Base-by-base conservation (phyloP, 2,329 filamentous ascomycete species). In the Pseudogymnoascus sp. region DNA sequence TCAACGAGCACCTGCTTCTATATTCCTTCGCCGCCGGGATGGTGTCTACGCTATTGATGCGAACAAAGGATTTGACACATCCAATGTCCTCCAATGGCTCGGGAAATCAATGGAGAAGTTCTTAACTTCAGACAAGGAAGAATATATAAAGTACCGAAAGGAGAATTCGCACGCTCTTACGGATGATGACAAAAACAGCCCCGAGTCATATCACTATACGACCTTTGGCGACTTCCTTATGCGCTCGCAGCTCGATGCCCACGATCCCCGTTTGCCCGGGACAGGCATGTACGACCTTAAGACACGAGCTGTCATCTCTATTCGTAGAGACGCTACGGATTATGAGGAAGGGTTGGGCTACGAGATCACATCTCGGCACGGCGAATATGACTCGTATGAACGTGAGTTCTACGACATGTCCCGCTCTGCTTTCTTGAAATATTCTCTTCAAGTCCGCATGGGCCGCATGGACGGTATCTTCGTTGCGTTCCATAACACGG, bases 391-490 rank as follows among this genome's bases (percentile, higher is more conserved):
- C 74, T 98, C 93, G 0, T 99, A 89, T 74, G 95, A 99, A 77
- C 87, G 93, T 65, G 96, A 99, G 72, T 97, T 95, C 75, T 96
- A 89, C 74, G 95, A 99, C 75, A 96, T 99, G 92, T 93, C 96
- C 65, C 85, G 96, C 62, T 85, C 93, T 1, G 95, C 93, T 0
- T 93, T 99, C 78, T 80, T 99, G 63, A 99, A 99, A 73, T 99
- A 99, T 75, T 96, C 93, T 8, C 81, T 99, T 31, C 95, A 99
- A 77, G 96, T 93, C 28, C 90, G 95, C 51, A 96, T 99, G 85
- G 95, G 96, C 16, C 87, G 93, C 61, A 99, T 99, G 96, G 93
- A 99, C 73, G 95, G 95, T 63, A 97, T 98, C 61, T 99, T 98
- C 73, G 90, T 98, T 21, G 95, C 95, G 2, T 99, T 87, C 74